Evolutionary conservation across 2,329 filamentous ascomycete species (phyloP).

Genomic region (Proliferodiscus dingleyae): DNA sequence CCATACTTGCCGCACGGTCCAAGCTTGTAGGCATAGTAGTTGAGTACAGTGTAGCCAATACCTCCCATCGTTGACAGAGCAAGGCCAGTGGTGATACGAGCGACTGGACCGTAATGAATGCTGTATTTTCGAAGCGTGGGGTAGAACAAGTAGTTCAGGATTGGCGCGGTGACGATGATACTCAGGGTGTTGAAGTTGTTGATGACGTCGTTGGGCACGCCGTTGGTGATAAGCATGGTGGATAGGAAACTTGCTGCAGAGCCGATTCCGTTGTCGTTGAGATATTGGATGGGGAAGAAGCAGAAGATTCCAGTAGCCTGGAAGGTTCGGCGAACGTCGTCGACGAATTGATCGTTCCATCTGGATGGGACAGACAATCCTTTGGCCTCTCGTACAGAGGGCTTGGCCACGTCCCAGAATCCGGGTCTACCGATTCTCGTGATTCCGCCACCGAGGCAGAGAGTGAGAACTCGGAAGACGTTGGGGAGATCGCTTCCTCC

Average conservation of each 20-base stretch:
- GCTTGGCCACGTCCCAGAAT: slow-evolving; percentile 67
- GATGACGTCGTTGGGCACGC: slow-evolving; percentile 73
- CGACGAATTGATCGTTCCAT: too few relatives aligned
- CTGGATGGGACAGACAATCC: too few relatives aligned
- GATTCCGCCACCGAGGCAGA: slow-evolving; percentile 51
- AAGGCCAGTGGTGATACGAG: slow-evolving; percentile 69
- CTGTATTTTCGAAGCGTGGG: slow-evolving; percentile 58
- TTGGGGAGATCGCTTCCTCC: slow-evolving; percentile 42
- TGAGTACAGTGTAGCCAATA: slow-evolving; percentile 50
- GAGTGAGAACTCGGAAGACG: slow-evolving; percentile 38
- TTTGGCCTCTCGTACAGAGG: too few relatives aligned
- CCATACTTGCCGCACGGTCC: too few relatives aligned
- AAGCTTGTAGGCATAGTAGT: slow-evolving; percentile 57
- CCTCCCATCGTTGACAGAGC: slow-evolving; percentile 56
- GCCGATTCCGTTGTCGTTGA: slow-evolving; percentile 42
- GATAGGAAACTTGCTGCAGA: slow-evolving; percentile 44
- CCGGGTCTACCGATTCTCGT: slow-evolving; percentile 36
- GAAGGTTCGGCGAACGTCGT: slow-evolving; percentile 67
- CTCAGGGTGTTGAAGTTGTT: slow-evolving; percentile 71
- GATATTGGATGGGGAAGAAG: slow-evolving; percentile 42
- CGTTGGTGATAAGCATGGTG: slow-evolving; percentile 62
- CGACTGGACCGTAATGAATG: slow-evolving; percentile 68
- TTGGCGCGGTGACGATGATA: slow-evolving; percentile 68
- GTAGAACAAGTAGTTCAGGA: slow-evolving; percentile 65
- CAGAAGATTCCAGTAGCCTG: slow-evolving; percentile 65